Base-by-base conservation (phyloP, 176 grass and related monocot genomes). In the Stipa capillata region DNA sequence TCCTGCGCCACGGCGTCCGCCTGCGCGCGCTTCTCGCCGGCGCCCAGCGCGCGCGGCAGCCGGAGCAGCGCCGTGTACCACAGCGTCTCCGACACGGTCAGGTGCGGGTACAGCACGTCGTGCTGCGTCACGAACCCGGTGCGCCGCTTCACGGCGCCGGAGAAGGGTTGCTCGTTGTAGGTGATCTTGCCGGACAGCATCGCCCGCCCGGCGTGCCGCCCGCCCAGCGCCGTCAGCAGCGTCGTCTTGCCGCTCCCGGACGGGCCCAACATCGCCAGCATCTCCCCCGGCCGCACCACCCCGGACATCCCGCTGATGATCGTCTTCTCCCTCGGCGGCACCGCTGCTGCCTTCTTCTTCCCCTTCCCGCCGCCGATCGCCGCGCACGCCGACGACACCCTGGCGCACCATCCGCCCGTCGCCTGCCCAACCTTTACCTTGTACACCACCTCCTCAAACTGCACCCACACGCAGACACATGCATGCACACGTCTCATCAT, bases 201-300 rank as follows among this genome's bases (percentile, higher is more conserved):
- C 63, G 11, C 76, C 63, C 34, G 58, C 41, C 45, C 58, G 60
- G 60, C 61, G 56, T 89, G 85, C 21, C 94, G 90, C 0, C 97
- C 92, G 6, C 92, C 97, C 16, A 99, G 80, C 27, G 86, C 97
- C 1, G 90, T 99, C 63, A 99, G 97, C 12, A 99, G 88, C 60
- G 97, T 99, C 23, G 97, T 99, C 82, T 99, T 99, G 63, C 97
- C 97, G 85, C 97, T 99, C 20, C 97, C 97, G 0, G 97, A 99
- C 3, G 97, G 97, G 12, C 97, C 97, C 27, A 99, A 78, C 97
- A 99, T 99, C 55, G 97, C 97, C 52, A 99, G 86, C 84, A 99
- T 87, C 97, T 99, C 97, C 4, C 97, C 97, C 0, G 97, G 92
- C 7, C 90, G 82, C 7, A 99, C 92, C 45, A 89, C 81, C 2